Evolutionary conservation across 345 rosid species (phyloP).

Genomic region (Syzygium jambos): DNA sequence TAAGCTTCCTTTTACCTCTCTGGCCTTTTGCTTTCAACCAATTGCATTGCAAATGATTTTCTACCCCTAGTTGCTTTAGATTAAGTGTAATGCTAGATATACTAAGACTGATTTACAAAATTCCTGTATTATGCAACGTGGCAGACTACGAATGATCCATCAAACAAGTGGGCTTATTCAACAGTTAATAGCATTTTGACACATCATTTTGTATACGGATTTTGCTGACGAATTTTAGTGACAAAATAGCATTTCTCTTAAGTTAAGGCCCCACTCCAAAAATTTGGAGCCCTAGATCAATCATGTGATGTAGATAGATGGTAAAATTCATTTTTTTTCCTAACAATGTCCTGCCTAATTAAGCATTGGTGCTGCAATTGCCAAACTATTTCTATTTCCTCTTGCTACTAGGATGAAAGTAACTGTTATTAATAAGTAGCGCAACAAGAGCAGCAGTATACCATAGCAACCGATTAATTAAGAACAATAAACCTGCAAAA

Average conservation of each 20-base stretch:
- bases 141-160: neutral
- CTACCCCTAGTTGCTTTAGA: neutral
- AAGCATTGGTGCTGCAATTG: neutral
- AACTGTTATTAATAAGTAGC: neutral
- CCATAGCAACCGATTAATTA: neutral
- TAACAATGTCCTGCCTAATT: neutral
- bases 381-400: neutral
- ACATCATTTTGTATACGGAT: neutral
- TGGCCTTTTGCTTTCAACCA: neutral
- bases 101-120: neutral
- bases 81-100: neutral
- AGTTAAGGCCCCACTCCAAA: neutral
- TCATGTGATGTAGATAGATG: neutral
- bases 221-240: neutral
- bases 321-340: neutral
- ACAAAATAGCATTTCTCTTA: neutral
- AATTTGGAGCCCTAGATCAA: neutral
- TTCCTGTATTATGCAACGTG: neutral
- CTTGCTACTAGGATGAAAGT: neutral
- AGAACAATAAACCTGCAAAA: neutral
- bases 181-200: neutral
- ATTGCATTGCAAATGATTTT: neutral
- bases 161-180: neutral
- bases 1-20: neutral
- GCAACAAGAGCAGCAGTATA: neutral